Base-by-base conservation (phyloP, 305 asterid genomes). In the Fraxinus velutina region DNA sequence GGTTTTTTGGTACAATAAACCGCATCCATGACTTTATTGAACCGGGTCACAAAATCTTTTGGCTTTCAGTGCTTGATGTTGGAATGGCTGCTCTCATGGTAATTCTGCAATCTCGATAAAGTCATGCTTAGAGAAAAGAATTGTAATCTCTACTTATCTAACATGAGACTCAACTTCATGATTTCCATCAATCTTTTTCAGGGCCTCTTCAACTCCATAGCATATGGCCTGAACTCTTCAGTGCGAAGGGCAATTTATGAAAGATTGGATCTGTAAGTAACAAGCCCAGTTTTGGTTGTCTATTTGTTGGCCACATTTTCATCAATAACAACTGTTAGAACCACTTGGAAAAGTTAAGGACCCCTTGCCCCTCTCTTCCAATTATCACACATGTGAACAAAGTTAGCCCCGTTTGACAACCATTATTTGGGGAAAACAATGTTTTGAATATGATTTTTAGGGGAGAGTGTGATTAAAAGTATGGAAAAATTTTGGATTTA, bases 81-180 rank as follows among this genome's bases (percentile, higher is more conserved):
- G 97, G 97, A 84, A 96, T 89, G 97, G 93, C 98, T 83, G 94
- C 98, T 79, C 94, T 96, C 77, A 96, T 96, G 99, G 98, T 96
- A 87, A 85, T 81, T 75, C 80, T 68, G 12, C 4, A 22, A 74
- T 74, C 39, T 73, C 52, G 3, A 39, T 36, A n/a, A 52, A 39
- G 73, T 68, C 36, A 42, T 79, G 47, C 47, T 78, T 34, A 44
- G 27, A 22, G 29, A 12, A 39, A 30, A 32, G 10, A 37, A 76
- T 17, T 76, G 77, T 60, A 42, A 52, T 74, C 12, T 55, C 64
- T 34, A 72, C 76, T 55, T 37, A 34, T 70, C 50, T 17, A 22
- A 80, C 62, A 36, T 78, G 82, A 75, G 75, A 70, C 39, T 19
- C 24, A 82, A 73, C 77, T 73, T 79, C 66, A 12, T 76, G 52